Evolutionary conservation across 2,329 filamentous ascomycete genomes (phyloP), one percentile per base, ranked within the genome.

Genomic region (Aschersonia sp.): DNA sequence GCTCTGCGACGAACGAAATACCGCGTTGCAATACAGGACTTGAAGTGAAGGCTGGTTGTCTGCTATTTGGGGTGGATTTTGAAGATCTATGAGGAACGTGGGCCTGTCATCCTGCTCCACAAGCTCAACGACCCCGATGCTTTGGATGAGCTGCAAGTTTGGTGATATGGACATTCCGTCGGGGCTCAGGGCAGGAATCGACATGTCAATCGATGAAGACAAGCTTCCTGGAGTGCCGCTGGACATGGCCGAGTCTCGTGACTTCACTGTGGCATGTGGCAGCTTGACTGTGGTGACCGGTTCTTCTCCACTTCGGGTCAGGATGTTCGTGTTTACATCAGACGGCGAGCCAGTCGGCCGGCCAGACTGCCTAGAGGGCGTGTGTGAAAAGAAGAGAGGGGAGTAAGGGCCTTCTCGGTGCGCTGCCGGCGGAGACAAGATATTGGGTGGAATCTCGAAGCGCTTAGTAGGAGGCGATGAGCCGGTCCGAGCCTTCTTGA

Each of bases 31-130:
- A 59, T 84, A 89, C 0, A 86, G 55, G 6, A 86, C 71, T 32
- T 75, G 71, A 39, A 89, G 62, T 2, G 69, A 68, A 0, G 72
- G 71, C 1, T 72, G 66, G 29, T 64, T 66, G 44, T 14, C 22
- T n/a, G 6, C n/a, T 12, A 69, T 71, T 54, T 80, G 81, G n/a
- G 65, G 61, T 1, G 69, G 61, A 55, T 82, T 77, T 6, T 69
- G 68, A 46, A 85, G 64, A 56, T 90, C 85, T 35, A 90, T 69
- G 42, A 90, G 73, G 56, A 90, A 87, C 0, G 83, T 85, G 3
- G 85, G 86, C 44, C 86, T 71, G 45, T 83, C 77, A 59, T 92
- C 86, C 54, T 84, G 76, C 57, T 90, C 85, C 41, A 92, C 63
- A 40, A 90, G 66, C 60, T 90, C 86, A 22, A 82, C 64, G 8